These are phyloP conservation scores for Basidiobolus meristosporus DNA, from an alignment of 371 early-diverging fungal species.

Conservation along the genomic window DNA sequence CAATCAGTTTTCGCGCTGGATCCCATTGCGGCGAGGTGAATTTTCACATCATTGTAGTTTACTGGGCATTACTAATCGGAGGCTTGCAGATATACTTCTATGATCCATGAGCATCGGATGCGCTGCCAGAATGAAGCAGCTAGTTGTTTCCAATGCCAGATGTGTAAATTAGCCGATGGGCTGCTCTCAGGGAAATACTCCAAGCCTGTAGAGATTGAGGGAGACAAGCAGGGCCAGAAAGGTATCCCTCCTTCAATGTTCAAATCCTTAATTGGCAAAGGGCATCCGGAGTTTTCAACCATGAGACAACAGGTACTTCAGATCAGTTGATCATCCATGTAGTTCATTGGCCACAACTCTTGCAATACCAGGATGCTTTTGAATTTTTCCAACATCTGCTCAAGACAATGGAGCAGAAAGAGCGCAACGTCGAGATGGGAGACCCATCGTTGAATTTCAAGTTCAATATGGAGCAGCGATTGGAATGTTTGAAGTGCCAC, in stretches of 20 bases:
- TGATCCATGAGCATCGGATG: conserved; percentile 38
- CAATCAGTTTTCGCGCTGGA: conserved; percentile 64
- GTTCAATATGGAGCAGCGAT: conserved; percentile 55
- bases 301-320: conserved; percentile 76
- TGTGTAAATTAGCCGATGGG: conserved; percentile 79
- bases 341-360: background rate
- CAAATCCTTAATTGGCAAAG: conserved; percentile 72
- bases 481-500: conserved; percentile 69
- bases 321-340: background rate
- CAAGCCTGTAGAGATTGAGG: conserved; percentile 8
- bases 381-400: conserved; percentile 76
- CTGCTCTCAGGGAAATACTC: conserved; percentile 76
- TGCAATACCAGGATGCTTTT: conserved; percentile 51
- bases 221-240: conserved; percentile 17
- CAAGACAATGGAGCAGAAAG: conserved; percentile 51
- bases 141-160: conserved; percentile 71
- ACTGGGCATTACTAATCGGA: background rate
- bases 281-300: conserved; percentile 80
- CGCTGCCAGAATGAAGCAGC: conserved; percentile 42
- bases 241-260: conserved; percentile 78
- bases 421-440: conserved; percentile 16
- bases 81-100: conserved; percentile 15
- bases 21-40: conserved; percentile 41
- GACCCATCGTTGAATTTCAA: conserved; percentile 64
- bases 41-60: conserved; percentile 1